Percentiles rank a stretch among this genome's conserved stretches.
Conservation (phyloP, 2,329 filamentous ascomycete genomes). For the Gaeumannomyces sp. region DNA sequence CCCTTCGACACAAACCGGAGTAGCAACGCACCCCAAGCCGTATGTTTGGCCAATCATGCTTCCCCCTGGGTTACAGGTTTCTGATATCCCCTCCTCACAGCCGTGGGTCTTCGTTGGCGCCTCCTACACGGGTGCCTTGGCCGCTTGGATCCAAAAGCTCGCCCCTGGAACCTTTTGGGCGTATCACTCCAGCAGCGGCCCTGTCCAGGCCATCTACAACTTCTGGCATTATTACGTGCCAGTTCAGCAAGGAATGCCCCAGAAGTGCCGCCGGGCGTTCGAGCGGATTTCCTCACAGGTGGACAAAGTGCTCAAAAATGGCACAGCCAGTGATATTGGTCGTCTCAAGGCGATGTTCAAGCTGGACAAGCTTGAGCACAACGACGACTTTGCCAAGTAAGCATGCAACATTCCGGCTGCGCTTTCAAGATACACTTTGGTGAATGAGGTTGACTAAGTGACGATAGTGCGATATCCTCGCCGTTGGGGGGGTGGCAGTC, state of each 20-base stretch:
- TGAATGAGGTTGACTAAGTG: constrained; percentile 1
- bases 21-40: constrained; percentile 43
- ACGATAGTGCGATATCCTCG: not conserved
- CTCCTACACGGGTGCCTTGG: constrained; percentile 49
- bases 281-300: constrained; percentile 45
- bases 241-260: constrained; percentile 50
- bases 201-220: constrained; percentile 48
- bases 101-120: constrained; percentile 53
- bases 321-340: constrained; percentile 33
- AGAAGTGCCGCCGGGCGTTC: constrained; percentile 51
- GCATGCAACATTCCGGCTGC: not conserved
- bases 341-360: constrained; percentile 47
- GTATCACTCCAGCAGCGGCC: constrained; percentile 50
- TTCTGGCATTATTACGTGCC: constrained; percentile 55
- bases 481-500: constrained; percentile 26
- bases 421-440: too few relatives aligned
- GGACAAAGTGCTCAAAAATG: constrained; percentile 39
- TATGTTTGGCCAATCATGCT: constrained; percentile 15
- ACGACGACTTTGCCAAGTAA: constrained; percentile 44
- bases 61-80: fast-evolving
- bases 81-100: constrained; percentile 15
- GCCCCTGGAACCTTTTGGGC: constrained; percentile 54
- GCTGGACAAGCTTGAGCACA: constrained; percentile 40
- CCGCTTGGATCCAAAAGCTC: constrained; percentile 48
- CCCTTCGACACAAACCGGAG: constrained; percentile 43